Percentiles rank a stretch among this genome's conserved stretches.
Conservation (phyloP, 1,139 yeast genomes). For the Suhomyces yuchorum region DNA sequence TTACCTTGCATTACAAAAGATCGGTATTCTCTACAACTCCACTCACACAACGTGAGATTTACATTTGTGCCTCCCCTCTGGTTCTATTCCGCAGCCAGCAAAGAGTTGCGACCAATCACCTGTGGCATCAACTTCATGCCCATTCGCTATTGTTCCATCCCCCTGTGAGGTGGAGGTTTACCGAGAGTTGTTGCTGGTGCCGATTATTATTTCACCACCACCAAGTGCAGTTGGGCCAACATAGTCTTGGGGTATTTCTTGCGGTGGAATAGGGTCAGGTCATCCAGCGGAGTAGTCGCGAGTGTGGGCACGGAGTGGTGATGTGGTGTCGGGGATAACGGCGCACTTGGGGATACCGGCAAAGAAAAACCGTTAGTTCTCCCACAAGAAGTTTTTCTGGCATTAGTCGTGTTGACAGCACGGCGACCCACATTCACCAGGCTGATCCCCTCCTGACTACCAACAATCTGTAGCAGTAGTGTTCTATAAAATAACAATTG, state of each 20-base stretch:
- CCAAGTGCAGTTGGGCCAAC: background rate
- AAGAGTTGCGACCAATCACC: background rate
- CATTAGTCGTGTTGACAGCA: background rate
- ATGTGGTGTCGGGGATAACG: background rate
- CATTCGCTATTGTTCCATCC: background rate
- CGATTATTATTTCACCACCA: background rate
- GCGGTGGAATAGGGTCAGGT: background rate
- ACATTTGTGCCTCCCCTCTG: too few relatives aligned
- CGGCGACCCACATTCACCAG: background rate
- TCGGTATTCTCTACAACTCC: too few relatives aligned
- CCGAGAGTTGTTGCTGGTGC: background rate
- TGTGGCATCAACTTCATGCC: background rate
- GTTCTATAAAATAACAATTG: background rate
- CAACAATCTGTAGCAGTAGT: background rate
- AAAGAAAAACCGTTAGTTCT: background rate
- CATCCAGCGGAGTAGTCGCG: background rate
- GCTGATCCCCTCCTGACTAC: background rate
- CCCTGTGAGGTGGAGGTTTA: too few relatives aligned
- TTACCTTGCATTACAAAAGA: too few relatives aligned
- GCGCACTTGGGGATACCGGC: background rate
- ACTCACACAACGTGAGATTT: too few relatives aligned
- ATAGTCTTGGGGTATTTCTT: background rate
- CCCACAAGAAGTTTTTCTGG: background rate
- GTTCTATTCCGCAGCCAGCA: too few relatives aligned
- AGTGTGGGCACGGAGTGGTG: background rate